Percentiles rank a stretch among this genome's conserved stretches.
Conservation (phyloP, 345 rosid genomes). For the Citrus sp. region DNA sequence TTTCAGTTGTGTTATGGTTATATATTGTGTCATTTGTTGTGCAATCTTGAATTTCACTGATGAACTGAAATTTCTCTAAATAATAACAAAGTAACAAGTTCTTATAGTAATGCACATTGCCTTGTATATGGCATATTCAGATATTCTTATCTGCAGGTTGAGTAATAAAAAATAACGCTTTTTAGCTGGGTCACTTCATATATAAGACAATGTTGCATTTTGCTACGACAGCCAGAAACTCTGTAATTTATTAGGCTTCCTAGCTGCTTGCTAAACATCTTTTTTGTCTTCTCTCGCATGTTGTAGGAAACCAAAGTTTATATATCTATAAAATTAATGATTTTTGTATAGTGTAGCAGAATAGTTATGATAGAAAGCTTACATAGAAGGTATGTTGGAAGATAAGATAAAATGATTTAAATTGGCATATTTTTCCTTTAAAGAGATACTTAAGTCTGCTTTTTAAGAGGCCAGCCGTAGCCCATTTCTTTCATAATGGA, state of each 20-base stretch:
- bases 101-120: not conserved
- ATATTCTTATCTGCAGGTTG: not conserved
- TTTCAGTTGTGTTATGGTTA: not conserved
- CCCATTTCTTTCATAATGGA: not conserved
- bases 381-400: not conserved
- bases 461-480: not conserved
- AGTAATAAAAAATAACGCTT: not conserved
- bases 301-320: not conserved
- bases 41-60: not conserved
- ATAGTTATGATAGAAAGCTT: not conserved
- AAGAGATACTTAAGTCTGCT: not conserved
- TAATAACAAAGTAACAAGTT: not conserved
- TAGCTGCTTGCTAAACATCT: not conserved
- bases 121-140: not conserved
- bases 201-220: not conserved
- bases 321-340: no score
- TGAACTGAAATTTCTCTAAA: no score
- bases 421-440: not conserved
- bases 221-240: not conserved
- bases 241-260: not conserved
- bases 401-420: not conserved
- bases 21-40: not conserved
- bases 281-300: not conserved
- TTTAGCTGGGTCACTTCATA: not conserved
- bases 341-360: not conserved